Base-by-base conservation (phyloP, 176 grass and related monocot species). In the Oryza brachyantha region DNA sequence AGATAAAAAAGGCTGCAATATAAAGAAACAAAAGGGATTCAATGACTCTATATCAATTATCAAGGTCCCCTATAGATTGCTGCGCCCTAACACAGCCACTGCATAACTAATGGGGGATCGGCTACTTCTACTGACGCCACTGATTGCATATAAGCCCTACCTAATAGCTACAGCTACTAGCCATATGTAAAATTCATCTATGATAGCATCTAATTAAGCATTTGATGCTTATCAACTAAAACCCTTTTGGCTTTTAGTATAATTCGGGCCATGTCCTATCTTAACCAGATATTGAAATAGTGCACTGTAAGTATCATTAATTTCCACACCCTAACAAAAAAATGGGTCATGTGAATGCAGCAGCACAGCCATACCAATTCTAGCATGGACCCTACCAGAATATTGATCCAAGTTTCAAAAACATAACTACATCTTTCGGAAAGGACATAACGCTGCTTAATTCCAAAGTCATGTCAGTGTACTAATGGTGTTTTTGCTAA, bases 121-220 rank as follows among this genome's bases (percentile, higher is more conserved):
- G n/a, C n/a, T n/a, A n/a, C 38, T 54, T 74, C 75, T 79, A 41
- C 12, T 69, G 29, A 68, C 38, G 62, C 61, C 52, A 83, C 61
- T 68, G 12, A 29, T 39, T 54, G 25, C 50, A 61, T 4, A 25
- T 4, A 25, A 79, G 11, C 16, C 8, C 2, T 68, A 79, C 39
- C 52, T 40, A 29, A 21, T 0, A 27, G 42, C 40, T 41, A 32
- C 31, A 32, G 31, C 1, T 45, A 32, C 31, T 32, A 32, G 31
- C 1, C 31, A 79, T 65, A 78, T 48, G 26, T 2, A 29, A 25
- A 55, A 13, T 17, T 57, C 24, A 5, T 27, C 32, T n/a, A n/a
- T n/a, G n/a, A n/a, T n/a, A n/a, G n/a, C n/a, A n/a, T n/a, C 19
- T 10, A 0, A 57, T 17, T 57, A 57, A 54, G 19, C 1, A 39